Evolutionary conservation across 345 rosid genomes (phyloP).

Genomic region (Eucalyptus tenuipes): DNA sequence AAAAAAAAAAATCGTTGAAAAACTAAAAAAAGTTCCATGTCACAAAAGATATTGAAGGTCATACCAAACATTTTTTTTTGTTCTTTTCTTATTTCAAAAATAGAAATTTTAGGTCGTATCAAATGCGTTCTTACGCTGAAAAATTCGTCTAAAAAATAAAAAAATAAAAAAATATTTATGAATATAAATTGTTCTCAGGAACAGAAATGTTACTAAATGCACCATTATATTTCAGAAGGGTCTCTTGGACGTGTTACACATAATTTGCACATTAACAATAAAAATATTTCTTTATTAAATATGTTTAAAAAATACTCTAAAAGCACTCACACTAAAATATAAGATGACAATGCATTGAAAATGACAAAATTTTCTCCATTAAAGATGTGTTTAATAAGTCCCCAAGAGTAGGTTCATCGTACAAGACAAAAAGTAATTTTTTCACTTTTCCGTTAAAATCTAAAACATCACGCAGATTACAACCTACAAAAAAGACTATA

Average conservation of each 20-base stretch:
- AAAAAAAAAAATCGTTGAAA: too few species aligned
- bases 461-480: background rate
- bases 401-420: background rate
- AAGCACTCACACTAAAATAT: background rate
- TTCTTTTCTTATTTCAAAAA: too few species aligned
- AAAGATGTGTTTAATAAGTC: background rate
- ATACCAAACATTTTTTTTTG: too few species aligned
- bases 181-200: too few species aligned
- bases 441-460: background rate
- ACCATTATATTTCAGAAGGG: accelerated
- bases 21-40: background rate
- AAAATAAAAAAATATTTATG: too few species aligned
- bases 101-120: background rate
- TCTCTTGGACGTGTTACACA: background rate
- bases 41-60: background rate
- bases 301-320: too few species aligned
- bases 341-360: background rate
- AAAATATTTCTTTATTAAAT: too few species aligned
- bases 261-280: too few species aligned
- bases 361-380: background rate
- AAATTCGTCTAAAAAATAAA: accelerated
- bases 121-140: background rate
- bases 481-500: background rate
- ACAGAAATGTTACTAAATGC: accelerated
- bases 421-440: background rate